A percentile compares a stretch with the other conserved stretches of the same genome.
These are phyloP conservation scores for Tetragonia tetragonoides DNA, from an alignment of 148 eudicot species.

Conservation along the genomic window DNA sequence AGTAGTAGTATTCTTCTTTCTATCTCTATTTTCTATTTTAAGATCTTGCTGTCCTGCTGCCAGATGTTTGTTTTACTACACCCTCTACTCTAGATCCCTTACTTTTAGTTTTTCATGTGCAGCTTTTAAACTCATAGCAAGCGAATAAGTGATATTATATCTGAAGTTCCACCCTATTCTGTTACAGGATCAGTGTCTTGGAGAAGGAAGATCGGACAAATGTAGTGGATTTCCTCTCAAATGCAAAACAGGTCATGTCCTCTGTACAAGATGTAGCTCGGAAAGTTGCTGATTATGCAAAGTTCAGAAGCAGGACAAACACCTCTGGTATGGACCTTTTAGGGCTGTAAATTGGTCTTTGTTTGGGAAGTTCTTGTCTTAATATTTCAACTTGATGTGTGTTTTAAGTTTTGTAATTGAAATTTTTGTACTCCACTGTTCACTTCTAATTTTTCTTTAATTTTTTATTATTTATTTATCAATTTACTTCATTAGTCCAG, in stretches of 20 bases:
- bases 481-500: neutral
- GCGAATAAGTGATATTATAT: neutral
- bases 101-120: neutral
- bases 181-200: constrained; percentile 56
- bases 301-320: constrained; percentile 47
- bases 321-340: constrained; percentile 43
- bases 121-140: constrained; percentile 1
- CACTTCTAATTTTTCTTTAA: neutral
- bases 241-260: constrained; percentile 79
- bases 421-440: neutral
- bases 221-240: constrained; percentile 64
- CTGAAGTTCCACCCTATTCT: neutral
- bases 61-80: neutral
- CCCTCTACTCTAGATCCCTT: neutral
- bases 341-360: neutral
- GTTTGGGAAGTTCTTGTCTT: neutral
- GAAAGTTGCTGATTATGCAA: constrained; percentile 84
- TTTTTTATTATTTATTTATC: too few relatives aligned
- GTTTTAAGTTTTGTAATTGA: neutral
- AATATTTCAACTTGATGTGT: neutral
- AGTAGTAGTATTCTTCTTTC: too few relatives aligned
- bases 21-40: too few relatives aligned
- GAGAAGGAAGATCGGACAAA: constrained; percentile 84
- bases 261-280: constrained; percentile 91
- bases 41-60: too few relatives aligned